Percentiles rank a stretch among this genome's conserved stretches.
phyloP scores from a whole-genome alignment of 225 moss, liverwort and hornwort species.

The Pseudisothecium myosuroides region DNA sequence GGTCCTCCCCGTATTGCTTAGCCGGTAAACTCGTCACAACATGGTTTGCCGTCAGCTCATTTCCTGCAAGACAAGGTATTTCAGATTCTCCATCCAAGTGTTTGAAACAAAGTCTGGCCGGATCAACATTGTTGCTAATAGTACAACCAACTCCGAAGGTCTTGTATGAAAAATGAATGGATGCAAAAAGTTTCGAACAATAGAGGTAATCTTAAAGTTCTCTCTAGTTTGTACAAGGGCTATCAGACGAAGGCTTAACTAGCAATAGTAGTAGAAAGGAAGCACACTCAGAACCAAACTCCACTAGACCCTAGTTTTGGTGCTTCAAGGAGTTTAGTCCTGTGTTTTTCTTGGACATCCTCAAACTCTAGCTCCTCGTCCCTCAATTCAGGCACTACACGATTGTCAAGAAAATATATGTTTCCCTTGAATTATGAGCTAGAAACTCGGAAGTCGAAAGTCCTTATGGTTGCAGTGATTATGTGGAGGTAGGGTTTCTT shows the following conservation, averaged over 20 bases:
- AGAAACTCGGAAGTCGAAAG: not conserved
- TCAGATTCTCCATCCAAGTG: not conserved
- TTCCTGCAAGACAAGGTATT: slow-evolving; percentile 15
- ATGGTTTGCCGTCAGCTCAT: slow-evolving; percentile 38
- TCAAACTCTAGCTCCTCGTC: too few relatives aligned
- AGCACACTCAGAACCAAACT: not conserved
- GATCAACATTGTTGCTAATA: not conserved
- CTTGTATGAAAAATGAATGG: not conserved
- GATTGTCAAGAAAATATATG: not conserved
- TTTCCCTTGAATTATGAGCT: not conserved
- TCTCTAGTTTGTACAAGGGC: not conserved
- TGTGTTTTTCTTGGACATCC: too few relatives aligned
- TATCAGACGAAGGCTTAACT: not conserved
- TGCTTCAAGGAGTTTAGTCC: too few relatives aligned
- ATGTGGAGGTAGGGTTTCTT: not conserved
- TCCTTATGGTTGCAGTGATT: not conserved
- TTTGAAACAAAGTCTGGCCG: too few relatives aligned
- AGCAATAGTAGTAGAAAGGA: not conserved
- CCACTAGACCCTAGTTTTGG: not conserved
- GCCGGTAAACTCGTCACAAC: slow-evolving; percentile 28
- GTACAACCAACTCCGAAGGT: not conserved
- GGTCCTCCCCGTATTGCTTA: slow-evolving; percentile 26
- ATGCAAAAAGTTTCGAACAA: not conserved
- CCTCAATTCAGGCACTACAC: too few relatives aligned
- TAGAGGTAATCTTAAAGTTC: not conserved